phyloP scores from a whole-genome alignment of 2,329 filamentous ascomycete genomes.

The Pseudofabraea citricarpa region DNA sequence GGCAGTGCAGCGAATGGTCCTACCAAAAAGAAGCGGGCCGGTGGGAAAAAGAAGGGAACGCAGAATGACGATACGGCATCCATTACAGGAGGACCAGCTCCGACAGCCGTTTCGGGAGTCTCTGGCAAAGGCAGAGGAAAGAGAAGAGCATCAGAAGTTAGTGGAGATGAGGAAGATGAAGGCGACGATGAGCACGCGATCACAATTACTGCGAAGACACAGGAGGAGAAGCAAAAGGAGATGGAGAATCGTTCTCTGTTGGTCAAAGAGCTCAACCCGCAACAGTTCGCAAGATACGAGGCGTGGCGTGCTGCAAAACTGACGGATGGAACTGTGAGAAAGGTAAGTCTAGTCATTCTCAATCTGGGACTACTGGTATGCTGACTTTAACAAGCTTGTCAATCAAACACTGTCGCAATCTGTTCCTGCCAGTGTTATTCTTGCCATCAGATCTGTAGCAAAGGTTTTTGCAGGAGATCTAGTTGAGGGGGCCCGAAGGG shows the following conservation, averaged over 20 bases:
- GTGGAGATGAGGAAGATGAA: slow-evolving; percentile 45
- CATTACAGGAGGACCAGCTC: slow-evolving; percentile 36
- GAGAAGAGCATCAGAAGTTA: slow-evolving; percentile 37
- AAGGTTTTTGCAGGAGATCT: slow-evolving; percentile 76
- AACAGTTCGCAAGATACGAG: slow-evolving; percentile 67
- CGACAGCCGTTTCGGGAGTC: slow-evolving; percentile 37
- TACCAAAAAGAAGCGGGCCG: slow-evolving; percentile 53
- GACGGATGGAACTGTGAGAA: slow-evolving; percentile 62
- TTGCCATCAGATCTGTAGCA: slow-evolving; percentile 69
- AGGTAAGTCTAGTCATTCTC: slow-evolving; percentile 38
- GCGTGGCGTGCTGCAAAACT: slow-evolving; percentile 66
- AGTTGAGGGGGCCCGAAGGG: slow-evolving; percentile 64
- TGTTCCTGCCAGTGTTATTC: slow-evolving; percentile 67
- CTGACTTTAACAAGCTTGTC: slow-evolving; percentile 48
- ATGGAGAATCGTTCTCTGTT: slow-evolving; percentile 54
- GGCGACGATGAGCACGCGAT: slow-evolving; percentile 43
- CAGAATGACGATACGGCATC: slow-evolving; percentile 51
- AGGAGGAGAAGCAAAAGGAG: slow-evolving; percentile 64
- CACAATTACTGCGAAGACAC: slow-evolving; percentile 54
- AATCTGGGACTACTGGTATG: background rate
- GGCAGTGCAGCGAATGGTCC: slow-evolving; percentile 52
- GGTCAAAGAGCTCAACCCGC: slow-evolving; percentile 58
- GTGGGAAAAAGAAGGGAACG: slow-evolving; percentile 36
- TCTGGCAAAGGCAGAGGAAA: slow-evolving; percentile 35
- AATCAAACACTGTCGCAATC: slow-evolving; percentile 79